phyloP scores from a whole-genome alignment of 768 basidiomycete species.

The Austroboletus eburneus region DNA sequence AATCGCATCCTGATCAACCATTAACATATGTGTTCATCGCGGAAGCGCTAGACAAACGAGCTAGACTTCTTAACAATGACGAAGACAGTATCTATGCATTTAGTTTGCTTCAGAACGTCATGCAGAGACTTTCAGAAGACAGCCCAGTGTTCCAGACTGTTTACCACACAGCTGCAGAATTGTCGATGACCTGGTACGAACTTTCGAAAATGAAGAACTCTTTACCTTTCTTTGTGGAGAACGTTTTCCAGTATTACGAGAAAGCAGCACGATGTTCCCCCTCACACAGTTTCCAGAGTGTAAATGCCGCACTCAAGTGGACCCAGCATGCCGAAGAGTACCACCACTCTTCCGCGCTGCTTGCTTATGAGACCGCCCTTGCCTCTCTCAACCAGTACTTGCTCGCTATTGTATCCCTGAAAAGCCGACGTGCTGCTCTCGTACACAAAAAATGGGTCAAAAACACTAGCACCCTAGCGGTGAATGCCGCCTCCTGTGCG shows the following conservation, averaged over 20 bases:
- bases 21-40: background rate
- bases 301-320: constrained; percentile 16
- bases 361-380: constrained; percentile 20
- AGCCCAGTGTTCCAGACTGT: background rate
- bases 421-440: constrained; percentile 12
- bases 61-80: background rate
- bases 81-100: constrained; percentile 1
- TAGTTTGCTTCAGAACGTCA: background rate
- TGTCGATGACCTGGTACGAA: background rate
- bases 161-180: background rate
- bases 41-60: constrained; percentile 2
- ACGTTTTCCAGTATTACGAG: constrained; percentile 9
- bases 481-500: constrained; percentile 27
- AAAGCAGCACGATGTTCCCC: constrained; percentile 10
- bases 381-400: constrained; percentile 18
- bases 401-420: constrained; percentile 15
- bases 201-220: background rate
- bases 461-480: constrained; percentile 11
- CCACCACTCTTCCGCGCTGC: constrained; percentile 16
- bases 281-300: constrained; percentile 3
- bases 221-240: constrained; percentile 5
- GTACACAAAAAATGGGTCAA: constrained; percentile 1
- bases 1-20: constrained; percentile 9
- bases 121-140: constrained; percentile 7
- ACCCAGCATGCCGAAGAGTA: constrained; percentile 2